A percentile compares a stretch with the other conserved stretches of the same genome.
phyloP scores from a whole-genome alignment of 23 red algal genomes.

The Gracilaria domingensis region DNA sequence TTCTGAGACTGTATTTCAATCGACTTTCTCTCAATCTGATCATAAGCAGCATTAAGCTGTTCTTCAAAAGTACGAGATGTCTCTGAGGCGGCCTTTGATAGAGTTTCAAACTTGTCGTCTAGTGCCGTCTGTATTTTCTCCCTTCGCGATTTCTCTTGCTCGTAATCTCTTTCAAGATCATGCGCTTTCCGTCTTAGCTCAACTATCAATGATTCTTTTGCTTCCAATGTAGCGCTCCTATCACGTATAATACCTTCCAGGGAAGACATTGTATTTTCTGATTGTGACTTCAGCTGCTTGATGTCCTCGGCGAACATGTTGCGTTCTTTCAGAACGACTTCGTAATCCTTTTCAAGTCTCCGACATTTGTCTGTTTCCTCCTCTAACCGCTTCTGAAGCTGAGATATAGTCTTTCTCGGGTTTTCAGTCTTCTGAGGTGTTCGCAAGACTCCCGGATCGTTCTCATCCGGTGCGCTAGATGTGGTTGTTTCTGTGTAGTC shows the following conservation, averaged over 20 bases:
- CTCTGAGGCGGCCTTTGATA: not conserved
- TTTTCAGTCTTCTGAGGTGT: constrained; percentile 30
- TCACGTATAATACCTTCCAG: constrained; percentile 57
- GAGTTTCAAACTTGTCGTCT: constrained; percentile 40
- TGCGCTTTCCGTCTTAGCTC: constrained; percentile 25
- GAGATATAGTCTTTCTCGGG: constrained; percentile 1
- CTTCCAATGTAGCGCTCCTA: not conserved
- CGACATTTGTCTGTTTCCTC: constrained; percentile 28
- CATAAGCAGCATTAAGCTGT: constrained; percentile 47
- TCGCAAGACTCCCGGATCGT: constrained; percentile 17
- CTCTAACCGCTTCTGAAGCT: constrained; percentile 37
- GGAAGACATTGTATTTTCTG: constrained; percentile 63
- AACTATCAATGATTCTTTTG: constrained; percentile 44
- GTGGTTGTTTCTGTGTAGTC: constrained; percentile 4
- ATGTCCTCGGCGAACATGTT: constrained; percentile 44
- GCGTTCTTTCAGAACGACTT: constrained; percentile 50
- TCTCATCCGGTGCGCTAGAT: constrained; percentile 37
- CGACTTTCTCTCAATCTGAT: constrained; percentile 59
- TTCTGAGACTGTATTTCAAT: constrained; percentile 50
- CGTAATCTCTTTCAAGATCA: constrained; percentile 9
- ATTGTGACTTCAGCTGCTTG: constrained; percentile 35
- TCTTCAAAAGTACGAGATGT: constrained; percentile 43
- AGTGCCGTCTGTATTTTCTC: constrained; percentile 13
- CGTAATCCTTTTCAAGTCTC: constrained; percentile 41
- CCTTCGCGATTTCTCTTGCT: constrained; percentile 1